These are phyloP conservation scores for Avena sativa DNA, from an alignment of 176 grass and related monocot genomes.

Conservation along the genomic window DNA sequence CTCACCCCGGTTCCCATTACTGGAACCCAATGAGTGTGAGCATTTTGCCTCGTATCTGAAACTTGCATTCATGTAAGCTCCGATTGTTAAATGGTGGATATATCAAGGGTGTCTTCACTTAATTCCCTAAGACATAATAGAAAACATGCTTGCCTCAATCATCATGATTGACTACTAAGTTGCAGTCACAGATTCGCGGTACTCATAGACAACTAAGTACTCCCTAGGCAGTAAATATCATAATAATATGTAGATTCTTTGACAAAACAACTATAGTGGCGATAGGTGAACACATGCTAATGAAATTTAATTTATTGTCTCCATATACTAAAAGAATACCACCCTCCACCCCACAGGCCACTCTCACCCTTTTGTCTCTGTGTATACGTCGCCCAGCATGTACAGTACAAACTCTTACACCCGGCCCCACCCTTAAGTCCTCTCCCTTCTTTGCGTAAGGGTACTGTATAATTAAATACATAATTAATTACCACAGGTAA, in stretches of 20 bases:
- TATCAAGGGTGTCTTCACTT: no score
- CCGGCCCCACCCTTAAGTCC: constrained; percentile 17
- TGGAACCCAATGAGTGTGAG: no score
- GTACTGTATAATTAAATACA: constrained; percentile 59
- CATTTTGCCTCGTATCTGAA: no score
- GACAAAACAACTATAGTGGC: background rate
- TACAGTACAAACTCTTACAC: constrained; percentile 53
- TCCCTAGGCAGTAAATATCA: background rate
- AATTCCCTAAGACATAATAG: no score
- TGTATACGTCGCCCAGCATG: constrained; percentile 49
- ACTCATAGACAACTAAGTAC: background rate
- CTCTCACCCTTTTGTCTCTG: constrained; percentile 20
- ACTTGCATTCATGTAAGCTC: no score
- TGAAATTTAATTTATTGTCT: constrained; percentile 68
- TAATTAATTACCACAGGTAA: constrained; percentile 71
- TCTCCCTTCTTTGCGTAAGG: constrained; percentile 31
- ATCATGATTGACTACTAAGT: background rate
- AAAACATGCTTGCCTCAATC: no score
- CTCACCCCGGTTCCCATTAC: no score
- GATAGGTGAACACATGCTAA: constrained; percentile 21
- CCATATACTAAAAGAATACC: constrained; percentile 69
- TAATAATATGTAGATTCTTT: background rate
- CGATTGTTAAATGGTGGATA: no score
- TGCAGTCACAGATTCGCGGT: background rate
- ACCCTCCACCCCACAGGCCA: background rate